Percentiles rank a stretch among this genome's conserved stretches.
Evolutionary conservation across 768 basidiomycete species (phyloP).

Genomic region (Psilocybe azurescens): DNA sequence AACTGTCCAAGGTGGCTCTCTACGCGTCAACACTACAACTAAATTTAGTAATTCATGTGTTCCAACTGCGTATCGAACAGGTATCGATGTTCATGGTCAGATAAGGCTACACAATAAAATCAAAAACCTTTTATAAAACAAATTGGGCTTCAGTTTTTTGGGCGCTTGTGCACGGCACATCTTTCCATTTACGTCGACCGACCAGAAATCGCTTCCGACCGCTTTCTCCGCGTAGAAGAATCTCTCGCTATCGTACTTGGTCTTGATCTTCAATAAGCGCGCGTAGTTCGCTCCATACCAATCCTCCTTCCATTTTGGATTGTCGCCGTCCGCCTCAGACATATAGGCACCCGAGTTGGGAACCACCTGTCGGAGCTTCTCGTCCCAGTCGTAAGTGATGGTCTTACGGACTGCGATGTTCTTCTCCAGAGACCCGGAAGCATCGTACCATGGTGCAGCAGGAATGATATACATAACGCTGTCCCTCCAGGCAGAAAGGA

Average conservation of each 20-base stretch:
- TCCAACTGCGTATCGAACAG: too few species aligned
- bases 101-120: too few species aligned
- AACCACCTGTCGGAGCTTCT: not conserved
- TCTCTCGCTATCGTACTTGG: constrained; percentile 2
- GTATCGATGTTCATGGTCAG: too few species aligned
- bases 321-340: constrained; percentile 6
- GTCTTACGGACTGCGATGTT: not conserved
- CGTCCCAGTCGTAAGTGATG: constrained; percentile 1
- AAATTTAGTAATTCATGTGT: too few species aligned
- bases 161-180: not conserved
- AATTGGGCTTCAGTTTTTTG: too few species aligned
- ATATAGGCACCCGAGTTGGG: constrained; percentile 8
- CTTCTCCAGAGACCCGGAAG: not conserved
- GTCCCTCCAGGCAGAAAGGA: not conserved
- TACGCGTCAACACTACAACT: too few species aligned
- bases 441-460: constrained; percentile 1
- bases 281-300: constrained; percentile 4
- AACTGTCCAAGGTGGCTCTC: too few species aligned
- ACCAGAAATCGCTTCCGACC: constrained; percentile 6
- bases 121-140: too few species aligned
- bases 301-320: constrained; percentile 6
- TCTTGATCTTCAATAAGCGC: not conserved
- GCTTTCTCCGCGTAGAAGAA: constrained; percentile 7
- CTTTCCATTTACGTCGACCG: not conserved
- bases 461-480: constrained; percentile 4